A percentile compares a stretch with the other conserved stretches of the same genome.
phyloP scores from a whole-genome alignment of 345 rosid species.

The Raphanus raphanistrum region DNA sequence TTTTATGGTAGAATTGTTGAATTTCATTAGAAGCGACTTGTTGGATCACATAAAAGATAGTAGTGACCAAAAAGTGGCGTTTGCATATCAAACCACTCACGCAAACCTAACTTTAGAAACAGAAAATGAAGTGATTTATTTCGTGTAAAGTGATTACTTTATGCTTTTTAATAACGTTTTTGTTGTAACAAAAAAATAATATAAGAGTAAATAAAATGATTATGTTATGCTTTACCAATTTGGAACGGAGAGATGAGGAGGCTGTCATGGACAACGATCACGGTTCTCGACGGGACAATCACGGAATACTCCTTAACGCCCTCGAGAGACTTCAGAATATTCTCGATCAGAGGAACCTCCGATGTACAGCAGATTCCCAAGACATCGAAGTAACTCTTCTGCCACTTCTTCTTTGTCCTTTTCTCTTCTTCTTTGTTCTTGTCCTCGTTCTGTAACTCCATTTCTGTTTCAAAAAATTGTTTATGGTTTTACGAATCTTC shows the following conservation, averaged over 20 bases:
- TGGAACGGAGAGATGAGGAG: constrained; percentile 66
- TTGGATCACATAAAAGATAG: not conserved
- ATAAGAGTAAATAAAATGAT: not conserved
- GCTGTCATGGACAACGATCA: constrained; percentile 78
- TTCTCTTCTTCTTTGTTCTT: constrained; percentile 24
- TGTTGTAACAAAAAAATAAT: not conserved
- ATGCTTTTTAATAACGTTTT: not conserved
- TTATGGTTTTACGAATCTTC: not conserved
- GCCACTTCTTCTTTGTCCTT: constrained; percentile 38
- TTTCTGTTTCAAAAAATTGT: not conserved
- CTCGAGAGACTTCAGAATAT: constrained; percentile 58
- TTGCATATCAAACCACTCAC: constrained; percentile 15
- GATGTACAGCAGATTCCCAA: constrained; percentile 88
- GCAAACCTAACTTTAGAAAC: not conserved
- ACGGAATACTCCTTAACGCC: constrained; percentile 73
- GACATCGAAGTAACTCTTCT: constrained; percentile 92
- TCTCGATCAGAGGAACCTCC: constrained; percentile 75
- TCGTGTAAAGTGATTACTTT: not conserved
- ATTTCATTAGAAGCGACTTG: not conserved
- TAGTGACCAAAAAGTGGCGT: not conserved
- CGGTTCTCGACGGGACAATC: constrained; percentile 75
- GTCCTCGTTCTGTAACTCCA: constrained; percentile 14
- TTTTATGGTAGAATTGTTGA: not conserved
- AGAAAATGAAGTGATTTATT: not conserved
- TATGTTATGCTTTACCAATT: constrained; percentile 56